Evolutionary conservation across 768 basidiomycete species (phyloP).

Genomic region (Suillus discolor): DNA sequence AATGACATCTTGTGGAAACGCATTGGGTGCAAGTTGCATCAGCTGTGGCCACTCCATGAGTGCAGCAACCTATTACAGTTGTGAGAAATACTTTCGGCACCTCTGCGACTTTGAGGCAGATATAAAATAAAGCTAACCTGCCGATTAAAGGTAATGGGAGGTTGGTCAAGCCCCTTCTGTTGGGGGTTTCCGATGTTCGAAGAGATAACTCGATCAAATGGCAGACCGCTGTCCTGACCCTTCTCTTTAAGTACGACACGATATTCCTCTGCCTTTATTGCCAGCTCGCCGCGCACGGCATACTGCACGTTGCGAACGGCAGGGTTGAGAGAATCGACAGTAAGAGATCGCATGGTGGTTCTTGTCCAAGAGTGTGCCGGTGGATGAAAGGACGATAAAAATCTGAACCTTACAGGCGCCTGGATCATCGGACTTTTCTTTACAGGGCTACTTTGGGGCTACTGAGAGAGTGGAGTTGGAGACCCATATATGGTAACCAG

Average conservation of each 20-base stretch:
- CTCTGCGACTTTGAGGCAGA: background rate
- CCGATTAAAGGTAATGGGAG: slow-evolving; percentile 87
- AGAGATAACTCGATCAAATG: slow-evolving; percentile 87
- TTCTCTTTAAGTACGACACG: slow-evolving; percentile 67
- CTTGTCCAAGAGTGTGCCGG: slow-evolving; percentile 6
- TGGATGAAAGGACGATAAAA: slow-evolving; percentile 12
- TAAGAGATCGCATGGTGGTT: slow-evolving; percentile 56
- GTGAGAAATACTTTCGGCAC: slow-evolving; percentile 13
- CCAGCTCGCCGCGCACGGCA: slow-evolving; percentile 95
- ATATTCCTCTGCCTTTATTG: slow-evolving; percentile 89
- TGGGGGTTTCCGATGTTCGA: slow-evolving; percentile 99
- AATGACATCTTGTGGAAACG: slow-evolving; percentile 86
- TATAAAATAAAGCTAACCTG: slow-evolving; percentile 61
- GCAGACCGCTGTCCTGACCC: slow-evolving; percentile 51
- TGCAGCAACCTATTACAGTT: slow-evolving; percentile 68
- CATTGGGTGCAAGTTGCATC: slow-evolving; percentile 69
- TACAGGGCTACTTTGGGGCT: background rate
- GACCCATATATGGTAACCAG: background rate
- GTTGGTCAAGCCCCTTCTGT: slow-evolving; percentile 91
- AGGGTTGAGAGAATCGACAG: slow-evolving; percentile 77
- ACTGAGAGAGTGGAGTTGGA: background rate
- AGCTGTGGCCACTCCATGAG: slow-evolving; percentile 92
- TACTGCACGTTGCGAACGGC: slow-evolving; percentile 88
- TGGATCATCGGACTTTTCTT: slow-evolving; percentile 9
- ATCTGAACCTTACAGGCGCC: background rate